Base-by-base conservation (phyloP, 2,329 filamentous ascomycete species). In the Alternaria atra region DNA sequence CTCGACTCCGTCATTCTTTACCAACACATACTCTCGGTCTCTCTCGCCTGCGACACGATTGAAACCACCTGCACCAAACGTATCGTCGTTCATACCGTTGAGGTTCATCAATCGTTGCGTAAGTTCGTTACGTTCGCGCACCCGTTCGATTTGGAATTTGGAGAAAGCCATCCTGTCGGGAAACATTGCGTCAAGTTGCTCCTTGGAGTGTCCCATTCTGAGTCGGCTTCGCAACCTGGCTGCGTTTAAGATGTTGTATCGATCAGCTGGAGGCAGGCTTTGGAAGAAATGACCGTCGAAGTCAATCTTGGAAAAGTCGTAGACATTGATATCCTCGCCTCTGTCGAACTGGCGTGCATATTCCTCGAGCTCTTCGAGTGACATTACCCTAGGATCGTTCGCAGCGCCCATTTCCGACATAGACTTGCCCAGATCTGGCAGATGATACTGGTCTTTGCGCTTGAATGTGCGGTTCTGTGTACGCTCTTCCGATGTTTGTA, bases 281-380 rank as follows among this genome's bases (percentile, higher is more conserved):
- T 91, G 88, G 81, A 99, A 99, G 80, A 99, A 99, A 12, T 94
- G 89, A 67, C 94, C 92, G 67, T 98, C 91, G 72, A 98, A 99
- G 75, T 99, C 95, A 70, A 99, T 99, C 80, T 98, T 98, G 74
- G 92, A 96, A 75, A 99, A 99, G 80, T 98, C 94, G 79, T 98
- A 98, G 5, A 84, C 81, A 60, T 84, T 84, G 76, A 98, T 91
- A 76, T 98, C 94, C 79, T 98, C 93, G 55, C 95, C 95, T 62
- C 88, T 89, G 72, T 97, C 88, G 72, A 98, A 98, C 66, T 98
- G 94, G 52, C 90, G 85, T 3, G 96, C 94, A 76, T 99, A 99
- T 67, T 94, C 90, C 79, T 98, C 93, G 60, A 99, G 81, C 75
- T 99, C 94, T 73, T 97, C 93, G 25, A 96, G 87, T 54, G 91